Conservation (phyloP, 768 basidiomycete genomes). For the Tricholoma bakamatsutake region DNA sequence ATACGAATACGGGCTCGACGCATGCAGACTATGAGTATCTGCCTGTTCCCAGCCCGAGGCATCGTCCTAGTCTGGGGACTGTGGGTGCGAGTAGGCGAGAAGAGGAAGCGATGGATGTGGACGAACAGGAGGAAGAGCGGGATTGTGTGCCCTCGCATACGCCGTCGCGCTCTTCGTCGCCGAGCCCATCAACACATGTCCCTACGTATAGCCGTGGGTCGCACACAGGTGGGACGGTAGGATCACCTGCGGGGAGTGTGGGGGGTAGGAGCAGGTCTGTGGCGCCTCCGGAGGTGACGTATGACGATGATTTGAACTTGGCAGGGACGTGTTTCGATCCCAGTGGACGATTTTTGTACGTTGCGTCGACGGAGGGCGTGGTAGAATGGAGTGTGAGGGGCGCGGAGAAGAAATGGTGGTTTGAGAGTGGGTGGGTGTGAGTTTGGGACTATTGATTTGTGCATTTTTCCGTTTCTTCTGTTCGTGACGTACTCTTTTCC, state of each 20-base stretch:
- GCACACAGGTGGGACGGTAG: not conserved
- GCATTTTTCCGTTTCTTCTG: not conserved
- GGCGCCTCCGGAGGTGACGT: slow-evolving; percentile 9
- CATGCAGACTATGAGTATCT: slow-evolving; percentile 26
- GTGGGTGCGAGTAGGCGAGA: slow-evolving; percentile 13
- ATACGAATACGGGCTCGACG: slow-evolving; percentile 24
- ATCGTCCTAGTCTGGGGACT: not conserved
- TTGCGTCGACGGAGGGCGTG: slow-evolving; percentile 57
- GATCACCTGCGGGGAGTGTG: slow-evolving; percentile 3
- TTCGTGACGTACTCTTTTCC: not conserved
- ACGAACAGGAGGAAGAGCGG: slow-evolving; percentile 51
- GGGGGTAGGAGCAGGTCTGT: not conserved
- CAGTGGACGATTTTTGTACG: slow-evolving; percentile 59
- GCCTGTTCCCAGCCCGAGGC: slow-evolving; percentile 10
- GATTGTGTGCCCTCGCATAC: slow-evolving; percentile 45
- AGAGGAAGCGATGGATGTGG: slow-evolving; percentile 37
- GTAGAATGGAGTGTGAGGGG: slow-evolving; percentile 76
- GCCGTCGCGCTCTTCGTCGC: slow-evolving; percentile 34
- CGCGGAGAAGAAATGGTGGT: slow-evolving; percentile 72
- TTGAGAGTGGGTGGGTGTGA: slow-evolving; percentile 41
- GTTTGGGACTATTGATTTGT: not conserved
- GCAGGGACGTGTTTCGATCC: slow-evolving; percentile 76
- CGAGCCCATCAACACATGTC: slow-evolving; percentile 29
- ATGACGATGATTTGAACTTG: slow-evolving; percentile 45
- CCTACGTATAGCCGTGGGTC: slow-evolving; percentile 5